A percentile compares a stretch with the other conserved stretches of the same genome.
Evolutionary conservation across 2,329 filamentous ascomycete species (phyloP).

Genomic region (Tricladium varicosporioides): DNA sequence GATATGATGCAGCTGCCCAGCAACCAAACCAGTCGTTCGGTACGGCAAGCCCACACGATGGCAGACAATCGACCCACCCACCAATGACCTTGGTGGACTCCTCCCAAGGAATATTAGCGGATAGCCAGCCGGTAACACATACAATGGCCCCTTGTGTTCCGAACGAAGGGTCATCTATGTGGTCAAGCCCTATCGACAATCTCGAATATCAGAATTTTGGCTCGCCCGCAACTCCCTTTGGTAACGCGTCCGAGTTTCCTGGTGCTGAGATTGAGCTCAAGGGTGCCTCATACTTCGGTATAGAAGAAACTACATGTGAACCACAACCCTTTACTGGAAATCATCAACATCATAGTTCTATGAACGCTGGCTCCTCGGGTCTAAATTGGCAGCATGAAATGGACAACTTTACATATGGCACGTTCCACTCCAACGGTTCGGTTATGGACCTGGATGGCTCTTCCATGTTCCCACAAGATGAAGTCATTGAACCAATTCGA

Average conservation of each 20-base stretch:
- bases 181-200: neutral
- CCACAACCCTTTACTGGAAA: neutral
- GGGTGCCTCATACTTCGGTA: conserved; percentile 10
- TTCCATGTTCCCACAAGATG: too few relatives aligned
- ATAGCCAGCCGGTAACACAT: too few relatives aligned
- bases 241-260: neutral
- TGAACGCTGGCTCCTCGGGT: neutral
- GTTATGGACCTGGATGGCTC: too few relatives aligned
- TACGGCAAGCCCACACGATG: too few relatives aligned
- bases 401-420: too few relatives aligned
- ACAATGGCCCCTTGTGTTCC: too few relatives aligned
- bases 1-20: neutral
- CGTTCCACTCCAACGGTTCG: too few relatives aligned
- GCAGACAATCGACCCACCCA: neutral
- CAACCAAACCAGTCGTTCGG: neutral
- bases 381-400: too few relatives aligned
- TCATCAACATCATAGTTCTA: neutral
- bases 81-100: neutral
- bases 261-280: conserved; percentile 5
- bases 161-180: too few relatives aligned
- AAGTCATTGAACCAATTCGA: too few relatives aligned
- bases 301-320: neutral
- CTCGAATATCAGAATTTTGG: neutral
- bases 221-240: neutral
- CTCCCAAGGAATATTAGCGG: too few relatives aligned